These are phyloP conservation scores for Blastomyces emzantsi DNA, from an alignment of 2,329 filamentous ascomycete genomes.

Conservation along the genomic window DNA sequence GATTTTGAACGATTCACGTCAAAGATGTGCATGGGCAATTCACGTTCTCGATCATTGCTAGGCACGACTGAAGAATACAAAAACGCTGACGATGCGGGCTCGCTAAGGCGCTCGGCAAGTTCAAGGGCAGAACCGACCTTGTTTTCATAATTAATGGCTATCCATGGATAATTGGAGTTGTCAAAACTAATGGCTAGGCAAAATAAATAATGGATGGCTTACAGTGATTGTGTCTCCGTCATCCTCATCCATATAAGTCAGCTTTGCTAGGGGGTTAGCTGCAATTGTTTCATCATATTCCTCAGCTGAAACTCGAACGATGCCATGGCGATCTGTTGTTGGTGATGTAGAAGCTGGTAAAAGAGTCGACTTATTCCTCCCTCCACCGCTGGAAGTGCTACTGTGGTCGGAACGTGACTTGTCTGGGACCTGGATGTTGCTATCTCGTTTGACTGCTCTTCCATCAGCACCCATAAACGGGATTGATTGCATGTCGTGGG, in stretches of 20 bases:
- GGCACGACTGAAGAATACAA: constrained; percentile 12
- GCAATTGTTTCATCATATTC: constrained; percentile 38
- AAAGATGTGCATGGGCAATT: constrained; percentile 36
- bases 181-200: neutral
- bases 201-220: constrained; percentile 15
- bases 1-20: constrained; percentile 37
- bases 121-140: constrained; percentile 42
- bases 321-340: constrained; percentile 19
- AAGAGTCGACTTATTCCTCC: neutral
- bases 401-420: neutral
- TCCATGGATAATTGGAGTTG: neutral
- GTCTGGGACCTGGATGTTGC: neutral
- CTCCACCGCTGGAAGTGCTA: neutral
- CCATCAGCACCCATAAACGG: neutral
- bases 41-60: constrained; percentile 15
- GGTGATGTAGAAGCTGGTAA: constrained; percentile 1
- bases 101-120: constrained; percentile 39
- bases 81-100: constrained; percentile 24
- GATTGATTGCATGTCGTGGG: neutral
- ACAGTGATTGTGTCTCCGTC: constrained; percentile 40
- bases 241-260: constrained; percentile 40
- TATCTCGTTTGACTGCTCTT: neutral
- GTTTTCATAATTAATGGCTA: constrained; percentile 3
- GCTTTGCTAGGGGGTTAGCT: constrained; percentile 33
- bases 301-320: constrained; percentile 34